These are phyloP conservation scores for Piedraia hortae DNA, from an alignment of 2,329 filamentous ascomycete genomes.

Conservation along the genomic window DNA sequence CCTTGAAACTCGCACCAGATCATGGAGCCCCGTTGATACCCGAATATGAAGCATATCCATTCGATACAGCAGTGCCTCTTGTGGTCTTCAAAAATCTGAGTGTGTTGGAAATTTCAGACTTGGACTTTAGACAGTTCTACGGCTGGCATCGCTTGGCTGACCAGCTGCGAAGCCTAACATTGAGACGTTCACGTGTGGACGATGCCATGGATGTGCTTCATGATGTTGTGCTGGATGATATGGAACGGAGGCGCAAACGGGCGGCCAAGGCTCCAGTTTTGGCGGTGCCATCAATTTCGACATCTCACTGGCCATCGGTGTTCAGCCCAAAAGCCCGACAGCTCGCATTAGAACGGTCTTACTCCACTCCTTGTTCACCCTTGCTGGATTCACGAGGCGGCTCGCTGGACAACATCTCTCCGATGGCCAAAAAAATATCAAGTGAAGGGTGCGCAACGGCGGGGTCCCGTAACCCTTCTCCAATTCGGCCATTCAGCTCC, in stretches of 20 bases:
- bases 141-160: slow-evolving; percentile 90
- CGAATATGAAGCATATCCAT: slow-evolving; percentile 85
- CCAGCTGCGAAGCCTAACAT: slow-evolving; percentile 63
- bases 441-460: slow-evolving; percentile 14
- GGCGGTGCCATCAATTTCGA: slow-evolving; percentile 39
- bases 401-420: slow-evolving; percentile 23
- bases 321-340: slow-evolving; percentile 29
- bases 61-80: slow-evolving; percentile 89
- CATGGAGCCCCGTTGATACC: slow-evolving; percentile 70
- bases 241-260: slow-evolving; percentile 58
- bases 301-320: slow-evolving; percentile 28
- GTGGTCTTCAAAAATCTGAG: slow-evolving; percentile 93
- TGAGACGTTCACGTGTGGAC: slow-evolving; percentile 68
- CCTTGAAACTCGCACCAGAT: slow-evolving; percentile 69
- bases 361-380: slow-evolving; percentile 40
- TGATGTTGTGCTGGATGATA: slow-evolving; percentile 84
- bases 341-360: slow-evolving; percentile 37
- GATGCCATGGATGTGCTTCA: slow-evolving; percentile 75
- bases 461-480: slow-evolving; percentile 51
- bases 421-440: slow-evolving; percentile 30
- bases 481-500: slow-evolving; percentile 46
- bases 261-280: slow-evolving; percentile 50
- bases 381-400: slow-evolving; percentile 20
- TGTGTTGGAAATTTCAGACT: slow-evolving; percentile 74
- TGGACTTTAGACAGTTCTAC: slow-evolving; percentile 91